A percentile compares a stretch with the other conserved stretches of the same genome.
Conservation (phyloP, 148 eudicot genomes). For the Mesembryanthemum crystallinum region DNA sequence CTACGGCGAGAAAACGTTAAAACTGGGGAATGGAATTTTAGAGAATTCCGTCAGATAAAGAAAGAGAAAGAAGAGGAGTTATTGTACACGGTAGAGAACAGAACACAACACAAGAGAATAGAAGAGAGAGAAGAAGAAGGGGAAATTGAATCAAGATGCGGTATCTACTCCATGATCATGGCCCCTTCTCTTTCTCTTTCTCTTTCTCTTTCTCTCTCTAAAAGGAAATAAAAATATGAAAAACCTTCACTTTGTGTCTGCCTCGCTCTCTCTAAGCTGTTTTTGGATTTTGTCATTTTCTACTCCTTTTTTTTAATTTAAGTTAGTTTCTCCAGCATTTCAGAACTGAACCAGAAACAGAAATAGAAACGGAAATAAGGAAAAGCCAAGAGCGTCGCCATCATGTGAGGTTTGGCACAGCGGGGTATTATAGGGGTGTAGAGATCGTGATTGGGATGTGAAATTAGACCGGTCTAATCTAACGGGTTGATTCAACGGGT, state of each 20-base stretch:
- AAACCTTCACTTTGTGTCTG: neutral
- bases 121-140: neutral
- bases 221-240: too few relatives aligned
- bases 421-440: too few relatives aligned
- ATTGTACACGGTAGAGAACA: too few relatives aligned
- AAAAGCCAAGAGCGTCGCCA: neutral
- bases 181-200: neutral
- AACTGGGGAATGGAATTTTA: constrained; percentile 32
- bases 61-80: neutral
- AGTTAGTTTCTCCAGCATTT: neutral
- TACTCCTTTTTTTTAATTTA: neutral
- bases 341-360: constrained; percentile 3
- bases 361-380: neutral
- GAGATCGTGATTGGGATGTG: neutral
- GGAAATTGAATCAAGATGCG: neutral
- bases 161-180: constrained; percentile 11
- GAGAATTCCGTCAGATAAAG: constrained; percentile 9
- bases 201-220: neutral
- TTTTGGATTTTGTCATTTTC: constrained; percentile 21
- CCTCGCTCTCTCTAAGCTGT: neutral
- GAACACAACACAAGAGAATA: too few relatives aligned
- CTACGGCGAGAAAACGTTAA: constrained; percentile 38
- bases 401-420: constrained; percentile 4
- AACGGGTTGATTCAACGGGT: too few relatives aligned
- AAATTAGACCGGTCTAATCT: too few relatives aligned